phyloP scores from a whole-genome alignment of 257 asterid genomes.

The Fraxinus americana region DNA sequence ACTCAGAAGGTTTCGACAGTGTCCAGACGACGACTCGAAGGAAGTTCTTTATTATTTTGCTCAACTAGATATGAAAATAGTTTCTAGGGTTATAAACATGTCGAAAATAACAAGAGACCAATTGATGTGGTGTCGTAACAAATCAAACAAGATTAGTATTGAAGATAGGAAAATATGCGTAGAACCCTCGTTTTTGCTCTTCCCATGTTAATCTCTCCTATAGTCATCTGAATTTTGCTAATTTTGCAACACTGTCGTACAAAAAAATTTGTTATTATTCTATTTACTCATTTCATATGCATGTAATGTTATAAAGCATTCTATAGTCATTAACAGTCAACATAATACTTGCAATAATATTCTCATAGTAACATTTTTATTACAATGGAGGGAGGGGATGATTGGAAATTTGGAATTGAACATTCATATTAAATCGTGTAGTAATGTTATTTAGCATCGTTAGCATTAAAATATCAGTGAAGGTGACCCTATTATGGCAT shows the following conservation, averaged over 20 bases:
- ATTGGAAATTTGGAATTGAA: no score
- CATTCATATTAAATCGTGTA: no score
- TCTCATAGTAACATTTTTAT: no score
- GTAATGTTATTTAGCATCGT: no score
- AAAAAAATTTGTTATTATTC: not conserved
- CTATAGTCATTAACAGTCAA: no score
- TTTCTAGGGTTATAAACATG: conserved; percentile 72
- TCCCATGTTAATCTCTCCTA: conserved; percentile 57
- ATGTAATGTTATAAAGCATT: no score
- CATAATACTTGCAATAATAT: no score
- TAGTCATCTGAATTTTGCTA: not conserved
- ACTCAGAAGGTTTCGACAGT: conserved; percentile 48
- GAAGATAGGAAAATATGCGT: conserved; percentile 61
- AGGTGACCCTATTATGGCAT: no score
- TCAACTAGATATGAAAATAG: conserved; percentile 79
- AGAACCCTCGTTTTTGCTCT: conserved; percentile 75
- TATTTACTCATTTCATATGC: not conserved
- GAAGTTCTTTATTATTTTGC: conserved; percentile 72
- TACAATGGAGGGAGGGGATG: no score
- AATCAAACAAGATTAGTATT: conserved; percentile 65
- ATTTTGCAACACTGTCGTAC: not conserved
- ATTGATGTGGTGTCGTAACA: conserved; percentile 72
- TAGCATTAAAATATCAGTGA: no score
- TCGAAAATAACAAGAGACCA: conserved; percentile 70
- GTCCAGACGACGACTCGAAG: conserved; percentile 49